Conservation (phyloP, 2,329 filamentous ascomycete species). For the Penicillium sp. region DNA sequence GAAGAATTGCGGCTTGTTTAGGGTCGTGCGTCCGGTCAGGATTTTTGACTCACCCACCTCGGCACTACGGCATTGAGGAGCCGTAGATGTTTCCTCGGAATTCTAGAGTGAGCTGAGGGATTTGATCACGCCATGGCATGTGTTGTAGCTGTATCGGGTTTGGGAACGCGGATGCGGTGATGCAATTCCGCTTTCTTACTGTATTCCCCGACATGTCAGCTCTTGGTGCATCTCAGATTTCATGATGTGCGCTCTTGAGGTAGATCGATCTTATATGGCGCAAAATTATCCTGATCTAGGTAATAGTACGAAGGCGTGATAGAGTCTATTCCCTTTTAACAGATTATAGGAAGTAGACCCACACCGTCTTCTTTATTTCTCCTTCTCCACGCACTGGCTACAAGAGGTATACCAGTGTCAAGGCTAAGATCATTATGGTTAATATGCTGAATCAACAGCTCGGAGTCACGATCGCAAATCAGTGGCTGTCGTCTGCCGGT, state of each 20-base stretch:
- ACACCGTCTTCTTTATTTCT: neutral
- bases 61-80: neutral
- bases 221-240: neutral
- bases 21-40: neutral
- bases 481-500: constrained; percentile 3
- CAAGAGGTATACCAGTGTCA: neutral
- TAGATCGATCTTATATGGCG: constrained; percentile 1
- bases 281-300: neutral
- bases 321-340: neutral
- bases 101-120: neutral
- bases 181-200: constrained; percentile 1
- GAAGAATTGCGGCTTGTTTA: constrained; percentile 3
- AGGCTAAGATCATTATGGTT: neutral
- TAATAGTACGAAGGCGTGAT: neutral
- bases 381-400: neutral
- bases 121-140: constrained; percentile 8
- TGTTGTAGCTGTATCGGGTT: neutral
- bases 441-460: neutral
- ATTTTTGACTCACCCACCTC: neutral
- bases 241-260: neutral
- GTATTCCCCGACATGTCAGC: neutral
- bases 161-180: neutral
- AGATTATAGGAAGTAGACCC: neutral
- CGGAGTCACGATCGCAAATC: constrained; percentile 2
- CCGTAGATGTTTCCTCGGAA: neutral